Percentiles rank a stretch among this genome's conserved stretches.
Evolutionary conservation across 352 stramenopile genomes (phyloP).

Genomic region (Pythium rishiriense): DNA sequence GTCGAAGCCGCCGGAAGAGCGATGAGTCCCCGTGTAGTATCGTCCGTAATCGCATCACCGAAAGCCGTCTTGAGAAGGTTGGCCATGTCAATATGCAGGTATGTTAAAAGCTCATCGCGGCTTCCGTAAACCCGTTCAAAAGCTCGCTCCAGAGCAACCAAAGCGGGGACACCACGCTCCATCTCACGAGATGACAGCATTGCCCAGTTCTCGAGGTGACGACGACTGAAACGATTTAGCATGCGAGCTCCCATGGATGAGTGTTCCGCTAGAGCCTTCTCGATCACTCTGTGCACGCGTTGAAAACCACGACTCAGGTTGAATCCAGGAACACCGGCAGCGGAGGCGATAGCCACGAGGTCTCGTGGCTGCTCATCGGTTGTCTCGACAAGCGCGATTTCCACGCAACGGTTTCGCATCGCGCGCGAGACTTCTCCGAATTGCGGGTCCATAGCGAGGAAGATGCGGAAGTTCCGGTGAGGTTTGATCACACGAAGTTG

Average conservation of each 20-base stretch:
- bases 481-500: conserved; percentile 93
- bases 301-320: conserved; percentile 68
- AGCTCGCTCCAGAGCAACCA: conserved; percentile 29
- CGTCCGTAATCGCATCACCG: conserved; percentile 5
- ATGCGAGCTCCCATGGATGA: conserved; percentile 21
- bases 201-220: conserved; percentile 80
- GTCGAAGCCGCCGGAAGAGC: conserved; percentile 35
- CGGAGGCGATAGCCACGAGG: conserved; percentile 59
- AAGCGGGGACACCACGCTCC: conserved; percentile 34
- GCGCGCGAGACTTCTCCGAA: conserved; percentile 98
- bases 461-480: conserved; percentile 98
- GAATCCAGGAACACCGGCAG: conserved; percentile 66
- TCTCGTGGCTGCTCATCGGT: conserved; percentile 59
- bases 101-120: conserved; percentile 35
- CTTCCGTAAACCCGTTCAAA: conserved; percentile 69
- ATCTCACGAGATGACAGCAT: conserved; percentile 65
- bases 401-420: conserved; percentile 99
- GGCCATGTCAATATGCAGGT: conserved; percentile 44
- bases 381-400: conserved; percentile 77
- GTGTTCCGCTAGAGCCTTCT: conserved; percentile 33
- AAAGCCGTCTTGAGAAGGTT: conserved; percentile 41
- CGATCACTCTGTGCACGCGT: conserved; percentile 49
- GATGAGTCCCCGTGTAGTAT: conserved; percentile 13
- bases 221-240: conserved; percentile 56
- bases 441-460: conserved; percentile 97